Percentiles rank a stretch among this genome's conserved stretches.
These are phyloP conservation scores for Lindgomyces ingoldianus DNA, from an alignment of 495 filamentous ascomycete genomes.

Conservation along the genomic window DNA sequence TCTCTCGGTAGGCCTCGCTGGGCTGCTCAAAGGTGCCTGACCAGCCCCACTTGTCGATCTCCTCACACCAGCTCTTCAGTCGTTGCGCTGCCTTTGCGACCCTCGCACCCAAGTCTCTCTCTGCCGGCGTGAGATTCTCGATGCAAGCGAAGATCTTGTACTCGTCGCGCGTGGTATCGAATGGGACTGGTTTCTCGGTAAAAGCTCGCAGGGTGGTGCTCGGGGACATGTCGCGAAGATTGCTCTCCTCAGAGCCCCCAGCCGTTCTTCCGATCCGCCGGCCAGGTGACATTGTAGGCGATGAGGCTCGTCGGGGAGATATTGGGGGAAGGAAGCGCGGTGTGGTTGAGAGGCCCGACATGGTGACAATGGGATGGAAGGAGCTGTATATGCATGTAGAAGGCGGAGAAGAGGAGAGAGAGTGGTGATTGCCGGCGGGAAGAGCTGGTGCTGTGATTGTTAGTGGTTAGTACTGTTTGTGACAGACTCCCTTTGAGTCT, in stretches of 20 bases:
- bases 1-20: constrained; percentile 33
- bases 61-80: constrained; percentile 73
- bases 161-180: constrained; percentile 29
- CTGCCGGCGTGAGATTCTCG: constrained; percentile 39
- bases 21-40: constrained; percentile 51
- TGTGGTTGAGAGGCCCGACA: constrained; percentile 24
- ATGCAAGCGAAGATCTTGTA: constrained; percentile 39
- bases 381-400: constrained; percentile 6
- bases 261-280: constrained; percentile 19
- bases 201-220: constrained; percentile 43
- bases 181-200: constrained; percentile 25
- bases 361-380: constrained; percentile 10
- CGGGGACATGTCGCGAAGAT: constrained; percentile 44
- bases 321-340: constrained; percentile 29
- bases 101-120: constrained; percentile 58
- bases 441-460: constrained; percentile 21
- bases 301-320: constrained; percentile 28
- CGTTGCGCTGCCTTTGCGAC: constrained; percentile 74
- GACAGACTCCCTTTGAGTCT: background rate
- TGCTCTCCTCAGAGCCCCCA: constrained; percentile 22
- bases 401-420: constrained; percentile 9
- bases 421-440: background rate
- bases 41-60: constrained; percentile 78
- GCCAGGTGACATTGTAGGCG: constrained; percentile 35
- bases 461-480: constrained; percentile 19